Percentiles rank a stretch among this genome's conserved stretches.
phyloP scores from a whole-genome alignment of 805 yeast genomes.

The Priceomyces fermenticarens region DNA sequence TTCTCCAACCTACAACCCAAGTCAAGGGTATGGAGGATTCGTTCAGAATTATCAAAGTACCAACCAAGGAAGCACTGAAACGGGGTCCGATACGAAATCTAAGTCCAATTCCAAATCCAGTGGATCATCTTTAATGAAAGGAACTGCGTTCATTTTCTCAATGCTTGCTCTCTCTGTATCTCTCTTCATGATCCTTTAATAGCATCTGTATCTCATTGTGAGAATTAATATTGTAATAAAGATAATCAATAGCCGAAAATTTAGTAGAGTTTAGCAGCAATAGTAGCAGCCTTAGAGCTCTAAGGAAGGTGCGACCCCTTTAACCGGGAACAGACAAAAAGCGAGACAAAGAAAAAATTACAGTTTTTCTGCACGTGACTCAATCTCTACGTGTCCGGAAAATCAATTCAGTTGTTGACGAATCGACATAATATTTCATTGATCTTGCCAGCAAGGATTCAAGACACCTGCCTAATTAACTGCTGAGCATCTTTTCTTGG shows the following conservation, averaged over 20 bases:
- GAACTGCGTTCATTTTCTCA: neutral
- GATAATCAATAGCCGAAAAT: neutral
- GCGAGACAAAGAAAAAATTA: neutral
- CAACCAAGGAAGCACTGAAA: conserved; percentile 6
- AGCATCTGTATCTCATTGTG: neutral
- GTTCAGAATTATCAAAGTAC: conserved; percentile 22
- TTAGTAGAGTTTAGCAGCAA: neutral
- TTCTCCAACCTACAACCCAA: conserved; percentile 11
- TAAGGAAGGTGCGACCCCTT: no score
- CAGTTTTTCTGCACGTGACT: neutral
- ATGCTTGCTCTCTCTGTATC: no score
- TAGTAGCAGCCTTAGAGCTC: no score
- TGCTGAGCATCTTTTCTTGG: no score
- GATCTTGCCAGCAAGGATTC: neutral
- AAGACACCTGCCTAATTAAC: no score
- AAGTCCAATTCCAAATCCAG: conserved; percentile 8
- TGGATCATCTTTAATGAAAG: conserved; percentile 3
- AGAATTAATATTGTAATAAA: conserved; percentile 1
- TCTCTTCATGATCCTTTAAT: neutral
- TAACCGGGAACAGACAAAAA: neutral
- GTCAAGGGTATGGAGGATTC: conserved; percentile 33
- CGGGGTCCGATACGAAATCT: conserved; percentile 9
- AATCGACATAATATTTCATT: conserved; percentile 2
- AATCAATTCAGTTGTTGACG: conserved; percentile 5
- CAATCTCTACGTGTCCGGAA: conserved; percentile 4